A percentile compares a stretch with the other conserved stretches of the same genome.
Conservation (phyloP, 192 early-diverging fungal species). For the Backusella psychrophila region DNA sequence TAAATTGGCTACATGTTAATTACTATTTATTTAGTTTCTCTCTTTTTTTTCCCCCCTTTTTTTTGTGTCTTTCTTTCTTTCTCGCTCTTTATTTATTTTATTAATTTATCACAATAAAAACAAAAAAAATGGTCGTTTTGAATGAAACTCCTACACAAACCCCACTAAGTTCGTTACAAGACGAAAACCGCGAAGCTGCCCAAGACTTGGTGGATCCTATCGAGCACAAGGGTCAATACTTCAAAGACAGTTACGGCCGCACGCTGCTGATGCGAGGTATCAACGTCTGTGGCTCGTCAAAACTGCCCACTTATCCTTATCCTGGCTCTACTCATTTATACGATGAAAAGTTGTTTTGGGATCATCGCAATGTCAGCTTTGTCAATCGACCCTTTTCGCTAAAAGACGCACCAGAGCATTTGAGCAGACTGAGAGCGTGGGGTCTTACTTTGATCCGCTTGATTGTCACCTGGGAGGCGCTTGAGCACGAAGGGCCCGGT, state of each 20-base stretch:
- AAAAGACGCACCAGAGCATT: slow-evolving; percentile 74
- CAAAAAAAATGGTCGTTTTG: neutral
- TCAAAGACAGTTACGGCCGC: slow-evolving; percentile 54
- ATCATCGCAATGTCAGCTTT: slow-evolving; percentile 76
- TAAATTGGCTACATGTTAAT: neutral
- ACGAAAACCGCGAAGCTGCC: neutral
- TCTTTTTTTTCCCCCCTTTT: neutral
- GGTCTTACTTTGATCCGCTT: slow-evolving; percentile 79
- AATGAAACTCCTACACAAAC: neutral
- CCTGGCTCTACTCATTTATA: slow-evolving; percentile 57
- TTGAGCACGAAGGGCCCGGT: slow-evolving; percentile 82
- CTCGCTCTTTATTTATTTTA: neutral
- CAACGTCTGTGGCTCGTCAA: slow-evolving; percentile 76
- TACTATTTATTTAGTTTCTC: neutral
- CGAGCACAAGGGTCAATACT: slow-evolving; percentile 28
- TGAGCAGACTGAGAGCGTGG: slow-evolving; percentile 69
- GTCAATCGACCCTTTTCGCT: slow-evolving; percentile 75
- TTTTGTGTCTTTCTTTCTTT: neutral
- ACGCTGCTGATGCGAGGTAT: slow-evolving; percentile 71
- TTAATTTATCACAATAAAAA: neutral
- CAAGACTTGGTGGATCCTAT: slow-evolving; percentile 17
- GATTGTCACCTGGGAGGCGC: slow-evolving; percentile 78
- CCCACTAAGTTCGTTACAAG: neutral
- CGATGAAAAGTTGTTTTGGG: slow-evolving; percentile 55
- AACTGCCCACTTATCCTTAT: slow-evolving; percentile 71